Conservation (phyloP, 2,329 filamentous ascomycete genomes). For the Penicillium psychrosexuale region DNA sequence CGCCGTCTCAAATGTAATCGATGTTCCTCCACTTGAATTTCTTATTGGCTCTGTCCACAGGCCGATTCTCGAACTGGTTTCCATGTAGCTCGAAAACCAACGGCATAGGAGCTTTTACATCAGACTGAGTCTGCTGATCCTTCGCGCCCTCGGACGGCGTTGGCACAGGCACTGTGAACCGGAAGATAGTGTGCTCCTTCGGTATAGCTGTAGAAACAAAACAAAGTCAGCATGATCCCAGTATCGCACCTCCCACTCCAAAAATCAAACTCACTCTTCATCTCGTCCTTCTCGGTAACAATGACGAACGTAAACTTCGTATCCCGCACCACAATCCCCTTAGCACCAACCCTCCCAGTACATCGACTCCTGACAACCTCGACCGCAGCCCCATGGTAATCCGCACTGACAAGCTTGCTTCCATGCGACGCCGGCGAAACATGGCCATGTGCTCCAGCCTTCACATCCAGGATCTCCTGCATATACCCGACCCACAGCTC, state of each 20-base stretch:
- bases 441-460: conserved; percentile 30
- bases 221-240: neutral
- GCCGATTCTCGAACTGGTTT: conserved; percentile 77
- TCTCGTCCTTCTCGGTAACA: conserved; percentile 65
- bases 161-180: conserved; percentile 63
- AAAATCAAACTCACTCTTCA: conserved; percentile 58
- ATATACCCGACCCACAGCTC: conserved; percentile 81
- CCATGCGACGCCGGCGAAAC: conserved; percentile 57
- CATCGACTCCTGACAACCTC: conserved; percentile 81
- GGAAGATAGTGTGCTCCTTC: conserved; percentile 86
- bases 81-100: conserved; percentile 83
- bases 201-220: conserved; percentile 59
- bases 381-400: conserved; percentile 83
- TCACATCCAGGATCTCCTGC: conserved; percentile 69
- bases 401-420: conserved; percentile 72
- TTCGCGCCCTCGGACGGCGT: conserved; percentile 17
- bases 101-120: conserved; percentile 2
- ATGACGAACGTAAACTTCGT: conserved; percentile 83
- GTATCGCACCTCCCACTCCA: neutral
- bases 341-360: conserved; percentile 74
- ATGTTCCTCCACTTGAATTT: conserved; percentile 88
- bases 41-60: conserved; percentile 80
- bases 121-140: conserved; percentile 35
- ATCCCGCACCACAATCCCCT: conserved; percentile 85
- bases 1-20: conserved; percentile 60